These are phyloP conservation scores for Tetrahymena elliotti DNA, from an alignment of 73 alveolate species.

Conservation along the genomic window DNA sequence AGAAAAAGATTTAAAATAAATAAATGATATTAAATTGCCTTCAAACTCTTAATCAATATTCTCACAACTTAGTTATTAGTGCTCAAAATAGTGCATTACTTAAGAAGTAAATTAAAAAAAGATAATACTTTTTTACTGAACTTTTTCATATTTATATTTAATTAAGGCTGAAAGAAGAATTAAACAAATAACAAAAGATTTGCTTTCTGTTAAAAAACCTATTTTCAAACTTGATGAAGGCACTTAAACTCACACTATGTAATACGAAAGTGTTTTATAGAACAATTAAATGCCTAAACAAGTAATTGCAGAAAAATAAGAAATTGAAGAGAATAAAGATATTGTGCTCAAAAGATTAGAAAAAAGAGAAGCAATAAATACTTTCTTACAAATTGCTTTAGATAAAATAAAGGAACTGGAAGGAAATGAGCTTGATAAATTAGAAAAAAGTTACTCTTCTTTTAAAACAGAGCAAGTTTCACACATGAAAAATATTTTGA, in stretches of 20 bases:
- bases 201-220: neutral
- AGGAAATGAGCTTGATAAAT: neutral
- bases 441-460: neutral
- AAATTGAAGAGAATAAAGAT: neutral
- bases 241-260: neutral
- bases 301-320: neutral
- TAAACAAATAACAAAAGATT: neutral
- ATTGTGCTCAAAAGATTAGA: neutral
- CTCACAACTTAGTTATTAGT: neutral
- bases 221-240: neutral
- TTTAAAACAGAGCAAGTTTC: neutral
- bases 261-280: neutral
- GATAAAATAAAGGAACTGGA: neutral
- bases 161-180: neutral
- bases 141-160: neutral
- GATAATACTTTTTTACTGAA: neutral
- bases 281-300: neutral
- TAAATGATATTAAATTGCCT: neutral
- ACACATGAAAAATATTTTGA: neutral
- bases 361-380: neutral
- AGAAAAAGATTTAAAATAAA: neutral
- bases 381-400: neutral
- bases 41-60: neutral
- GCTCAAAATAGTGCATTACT: neutral
- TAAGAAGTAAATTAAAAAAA: neutral